Evolutionary conservation across 2,329 filamentous ascomycete species (phyloP), one percentile per base, ranked within the genome.

Genomic region (Domatiomyces catenatus): DNA sequence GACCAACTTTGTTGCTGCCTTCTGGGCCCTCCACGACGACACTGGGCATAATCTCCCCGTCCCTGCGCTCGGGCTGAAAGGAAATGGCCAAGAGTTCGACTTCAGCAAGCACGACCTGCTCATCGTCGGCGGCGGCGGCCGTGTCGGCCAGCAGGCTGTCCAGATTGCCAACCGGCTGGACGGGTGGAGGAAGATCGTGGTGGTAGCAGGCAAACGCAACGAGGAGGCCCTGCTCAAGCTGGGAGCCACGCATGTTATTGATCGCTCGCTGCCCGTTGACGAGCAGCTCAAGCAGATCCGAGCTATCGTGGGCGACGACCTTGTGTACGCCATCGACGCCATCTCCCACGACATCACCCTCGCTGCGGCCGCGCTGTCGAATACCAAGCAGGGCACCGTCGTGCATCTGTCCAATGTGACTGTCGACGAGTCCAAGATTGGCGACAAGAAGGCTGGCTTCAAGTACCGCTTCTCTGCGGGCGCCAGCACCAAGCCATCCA

Each of bases 171-270:
- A 49, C 5, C 52, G 63, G 8, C 48, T 48, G 1, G 65, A 66
- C 0, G 61, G 71, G 42, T 67, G 67, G 1, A 61, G 52, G 3
- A 69, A 71, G 42, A 61, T 72, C 19, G 63, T 65, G 1, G 63
- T 66, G 0, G 64, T 63, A 18, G 64, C 64, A 1, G 32, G 22
- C 19, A 20, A 19, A 19, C 46, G 17, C 10, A 52, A 61, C 8
- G 62, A 63, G 19, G 52, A 50, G 4, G 60, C 65, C 49, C 54
- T 71, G 24, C 63, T 59, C 43, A 49, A 32, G 6, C 61, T 58
- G 17, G 69, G 69, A 1, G 70, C 70, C 1, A 71, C 68, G 1
- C 62, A 70, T 53, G 61, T 71, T 1, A 52, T 71, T n/a, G 65
- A 69, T 48, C 67, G 69, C 3, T 63, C 69, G 48, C 62, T 45